Base-by-base conservation (phyloP, 495 filamentous ascomycete species). In the Schizothecium vesticola region DNA sequence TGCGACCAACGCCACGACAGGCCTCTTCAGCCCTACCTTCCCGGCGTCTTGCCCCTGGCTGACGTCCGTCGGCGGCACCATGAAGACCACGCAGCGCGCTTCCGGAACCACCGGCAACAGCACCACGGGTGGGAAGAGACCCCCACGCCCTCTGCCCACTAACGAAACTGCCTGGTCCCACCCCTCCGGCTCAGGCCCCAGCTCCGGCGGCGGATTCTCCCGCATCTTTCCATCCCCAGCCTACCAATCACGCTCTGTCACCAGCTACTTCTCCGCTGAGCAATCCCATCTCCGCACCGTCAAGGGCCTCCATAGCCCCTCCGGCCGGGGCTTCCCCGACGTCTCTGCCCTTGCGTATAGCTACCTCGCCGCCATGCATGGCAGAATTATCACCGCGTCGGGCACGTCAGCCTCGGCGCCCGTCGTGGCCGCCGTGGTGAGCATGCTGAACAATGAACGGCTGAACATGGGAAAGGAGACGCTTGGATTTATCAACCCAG, bases 201-300 rank as follows among this genome's bases (percentile, higher is more conserved):
- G 74, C 29, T 87, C 85, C 9, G 86, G 86, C 21, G 88, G 89
- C 57, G 89, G 88, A 19, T 91, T 91, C 78, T 86, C 83, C 75
- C 88, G 89, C 73, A 79, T 90, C 74, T 92, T 88, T 75, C 67
- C 79, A 13, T 73, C 81, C 9, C 87, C 89, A 0, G 69, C 69
- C 5, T 92, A 87, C 69, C 90, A 92, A 71, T 28, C 79, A 19
- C 22, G 72, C 6, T 84, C 84, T 0, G 83, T 91, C 5, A 70
- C 74, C 0, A 70, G 74, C 21, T 90, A 86, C 74, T 83, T 90
- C n/a, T 78, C 19, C 1, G 13, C 59, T 21, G n/a, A 59, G n/a
- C 1, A 51, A 3, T 16, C 29, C 9, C 51, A 26, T 23, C 62
- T 26, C 51, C 36, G 16, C 55, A 21, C 31, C 61, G 24, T 43